Percentiles rank a stretch among this genome's conserved stretches.
Conservation (phyloP, 2,329 filamentous ascomycete species). For the Cryphonectria japonica region DNA sequence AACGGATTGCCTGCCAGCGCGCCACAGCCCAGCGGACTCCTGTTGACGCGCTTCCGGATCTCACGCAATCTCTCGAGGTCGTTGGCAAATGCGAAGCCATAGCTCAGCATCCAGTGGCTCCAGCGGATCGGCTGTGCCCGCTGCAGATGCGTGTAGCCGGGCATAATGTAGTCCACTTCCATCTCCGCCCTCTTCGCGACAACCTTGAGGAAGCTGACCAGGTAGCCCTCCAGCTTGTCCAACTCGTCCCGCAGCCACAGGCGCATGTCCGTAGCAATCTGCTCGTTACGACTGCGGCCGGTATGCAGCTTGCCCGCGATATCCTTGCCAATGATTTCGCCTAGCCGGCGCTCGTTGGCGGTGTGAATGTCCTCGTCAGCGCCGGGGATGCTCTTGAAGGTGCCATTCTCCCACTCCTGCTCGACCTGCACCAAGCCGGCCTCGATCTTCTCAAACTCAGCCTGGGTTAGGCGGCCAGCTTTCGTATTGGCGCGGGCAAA, state of each 20-base stretch:
- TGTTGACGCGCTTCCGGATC: slow-evolving; percentile 74
- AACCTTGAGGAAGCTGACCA: slow-evolving; percentile 72
- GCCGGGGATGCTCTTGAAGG: slow-evolving; percentile 55
- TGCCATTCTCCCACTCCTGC: slow-evolving; percentile 56
- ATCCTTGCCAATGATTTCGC: slow-evolving; percentile 85
- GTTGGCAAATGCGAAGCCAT: slow-evolving; percentile 70
- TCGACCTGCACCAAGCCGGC: slow-evolving; percentile 64
- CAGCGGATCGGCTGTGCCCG: slow-evolving; percentile 79
- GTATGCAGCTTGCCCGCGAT: slow-evolving; percentile 90
- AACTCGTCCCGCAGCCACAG: slow-evolving; percentile 83
- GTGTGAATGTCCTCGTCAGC: slow-evolving; percentile 68
- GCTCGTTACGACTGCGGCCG: slow-evolving; percentile 84
- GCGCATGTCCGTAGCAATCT: slow-evolving; percentile 88
- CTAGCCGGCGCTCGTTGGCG: slow-evolving; percentile 71
- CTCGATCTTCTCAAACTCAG: slow-evolving; percentile 77
- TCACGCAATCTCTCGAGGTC: slow-evolving; percentile 80
- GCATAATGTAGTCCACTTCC: slow-evolving; percentile 80
- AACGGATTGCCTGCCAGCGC: slow-evolving; percentile 84
- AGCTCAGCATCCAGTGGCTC: slow-evolving; percentile 80
- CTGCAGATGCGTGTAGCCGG: slow-evolving; percentile 87
- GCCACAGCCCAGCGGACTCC: slow-evolving; percentile 71
- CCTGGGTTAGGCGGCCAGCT: slow-evolving; percentile 70
- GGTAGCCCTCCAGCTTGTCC: slow-evolving; percentile 67
- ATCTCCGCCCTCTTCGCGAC: slow-evolving; percentile 70
- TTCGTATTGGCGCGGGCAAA: slow-evolving; percentile 81